These are phyloP conservation scores for Karstenula rhodostoma DNA, from an alignment of 2,329 filamentous ascomycete species.

Conservation along the genomic window DNA sequence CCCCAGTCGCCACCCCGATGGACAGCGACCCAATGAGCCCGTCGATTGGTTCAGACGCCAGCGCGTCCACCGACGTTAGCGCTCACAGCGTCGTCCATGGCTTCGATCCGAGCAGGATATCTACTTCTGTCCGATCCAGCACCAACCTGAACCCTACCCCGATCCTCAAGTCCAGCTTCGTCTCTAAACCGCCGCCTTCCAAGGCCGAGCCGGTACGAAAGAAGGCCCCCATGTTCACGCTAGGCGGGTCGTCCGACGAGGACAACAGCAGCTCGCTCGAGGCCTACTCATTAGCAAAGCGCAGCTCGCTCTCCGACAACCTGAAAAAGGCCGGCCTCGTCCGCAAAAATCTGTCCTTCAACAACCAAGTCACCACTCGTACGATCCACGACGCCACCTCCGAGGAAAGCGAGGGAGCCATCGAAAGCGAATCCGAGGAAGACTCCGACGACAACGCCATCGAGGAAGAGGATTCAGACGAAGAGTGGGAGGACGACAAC, in stretches of 20 bases:
- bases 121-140: conserved; percentile 71
- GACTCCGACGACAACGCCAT: conserved; percentile 66
- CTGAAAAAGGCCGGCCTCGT: conserved; percentile 56
- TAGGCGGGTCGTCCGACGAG: conserved; percentile 84
- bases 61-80: conserved; percentile 68
- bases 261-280: conserved; percentile 82
- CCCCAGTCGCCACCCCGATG: conserved; percentile 60
- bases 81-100: conserved; percentile 80
- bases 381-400: conserved; percentile 67
- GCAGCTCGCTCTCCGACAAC: conserved; percentile 64
- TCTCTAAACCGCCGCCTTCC: conserved; percentile 37
- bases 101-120: conserved; percentile 80
- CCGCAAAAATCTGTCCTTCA: conserved; percentile 85
- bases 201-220: conserved; percentile 61
- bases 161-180: conserved; percentile 64
- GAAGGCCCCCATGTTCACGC: conserved; percentile 74
- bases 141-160: conserved; percentile 65
- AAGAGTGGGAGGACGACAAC: conserved; percentile 68
- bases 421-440: conserved; percentile 67
- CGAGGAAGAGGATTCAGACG: conserved; percentile 67
- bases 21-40: conserved; percentile 51
- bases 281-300: conserved; percentile 58
- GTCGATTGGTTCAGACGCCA: conserved; percentile 65
- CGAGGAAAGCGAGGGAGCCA: conserved; percentile 65
- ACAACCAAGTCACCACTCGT: conserved; percentile 74